These are phyloP conservation scores for Parastagonospora avenae DNA, from an alignment of 2,329 filamentous ascomycete genomes.

Conservation along the genomic window DNA sequence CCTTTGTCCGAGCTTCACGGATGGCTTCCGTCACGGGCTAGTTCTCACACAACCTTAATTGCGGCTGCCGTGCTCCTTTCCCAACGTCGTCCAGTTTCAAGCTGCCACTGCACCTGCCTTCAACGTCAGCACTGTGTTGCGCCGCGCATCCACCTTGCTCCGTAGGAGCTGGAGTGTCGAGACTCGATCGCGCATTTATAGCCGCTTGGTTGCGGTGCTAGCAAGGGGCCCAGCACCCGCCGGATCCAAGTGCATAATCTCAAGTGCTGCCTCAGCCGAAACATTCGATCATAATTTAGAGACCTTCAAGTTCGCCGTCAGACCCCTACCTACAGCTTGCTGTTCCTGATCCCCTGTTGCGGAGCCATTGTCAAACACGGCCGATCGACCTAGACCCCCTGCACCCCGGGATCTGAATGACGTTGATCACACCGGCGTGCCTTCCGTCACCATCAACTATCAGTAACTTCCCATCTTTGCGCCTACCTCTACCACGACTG, in stretches of 20 bases:
- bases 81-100: conserved; percentile 41
- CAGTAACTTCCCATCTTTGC: conserved; percentile 21
- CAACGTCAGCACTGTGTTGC: conserved; percentile 36
- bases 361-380: conserved; percentile 35
- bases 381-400: conserved; percentile 44
- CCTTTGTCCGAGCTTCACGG: conserved; percentile 32
- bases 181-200: conserved; percentile 34
- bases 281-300: conserved; percentile 16
- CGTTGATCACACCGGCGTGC: conserved; percentile 40
- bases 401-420: conserved; percentile 42
- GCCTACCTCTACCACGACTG: conserved; percentile 14
- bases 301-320: conserved; percentile 20
- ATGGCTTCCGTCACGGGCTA: conserved; percentile 37
- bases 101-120: conserved; percentile 35
- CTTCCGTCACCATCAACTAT: conserved; percentile 32
- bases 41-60: conserved; percentile 36
- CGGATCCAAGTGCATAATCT: conserved; percentile 32
- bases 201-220: conserved; percentile 40
- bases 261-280: conserved; percentile 30
- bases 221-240: conserved; percentile 41
- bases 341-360: conserved; percentile 36
- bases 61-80: conserved; percentile 42
- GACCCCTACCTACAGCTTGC: conserved; percentile 21
- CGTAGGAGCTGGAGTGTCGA: conserved; percentile 24
- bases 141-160: conserved; percentile 31